Evolutionary conservation across 2,329 filamentous ascomycete genomes (phyloP), one percentile per base, ranked within the genome.

Genomic region (Ophiocordyceps unilateralis): DNA sequence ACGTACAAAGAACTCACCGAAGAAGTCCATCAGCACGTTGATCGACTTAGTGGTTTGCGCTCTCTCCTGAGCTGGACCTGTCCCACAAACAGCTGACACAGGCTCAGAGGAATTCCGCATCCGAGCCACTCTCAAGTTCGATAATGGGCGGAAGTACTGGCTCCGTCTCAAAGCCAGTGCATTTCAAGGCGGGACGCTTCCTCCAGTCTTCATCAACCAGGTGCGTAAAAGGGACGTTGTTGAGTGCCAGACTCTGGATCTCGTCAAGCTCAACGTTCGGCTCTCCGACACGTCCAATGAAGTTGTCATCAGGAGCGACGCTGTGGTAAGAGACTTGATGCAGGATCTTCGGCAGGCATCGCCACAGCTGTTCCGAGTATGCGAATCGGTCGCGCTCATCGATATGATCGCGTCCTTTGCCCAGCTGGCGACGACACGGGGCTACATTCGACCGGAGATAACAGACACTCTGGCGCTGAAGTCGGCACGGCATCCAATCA

Each of bases 1-100:
- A 86, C 85, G 0, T 95, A 91, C 62, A 93, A 91, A 52, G 89
- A 96, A 57, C 77, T 82, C 2, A 91, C 80, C 5, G 74, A 81
- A 41, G 85, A 94, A 57, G 75, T 85, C 4, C 73, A 81, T 50
- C 69, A 81, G 42, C 75, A 89, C 55, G 69, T 89, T 3, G 69
- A 74, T 20, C 70, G 76, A 15, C 59, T 95, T 11, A 74, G 74
- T 47, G 68, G 84, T 82, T 58, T 44, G 64, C 48, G 5, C 6
- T 15, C 20, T 26, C 19, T 34, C 9, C 2, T 8, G n/a, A n/a
- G n/a, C 9, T 17, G 5, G 11, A 19, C 2, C 23, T 28, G 17
- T 5, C 8, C 4, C 4, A 21, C 4, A 30, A 34, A 9, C n/a
- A n/a, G 6, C 14, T 11, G 1, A 15, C n/a, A 20, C 7, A 3